Percentiles rank a stretch among this genome's conserved stretches.
These are phyloP conservation scores for Epichloe amarillans DNA, from an alignment of 2,329 filamentous ascomycete species.

Conservation along the genomic window DNA sequence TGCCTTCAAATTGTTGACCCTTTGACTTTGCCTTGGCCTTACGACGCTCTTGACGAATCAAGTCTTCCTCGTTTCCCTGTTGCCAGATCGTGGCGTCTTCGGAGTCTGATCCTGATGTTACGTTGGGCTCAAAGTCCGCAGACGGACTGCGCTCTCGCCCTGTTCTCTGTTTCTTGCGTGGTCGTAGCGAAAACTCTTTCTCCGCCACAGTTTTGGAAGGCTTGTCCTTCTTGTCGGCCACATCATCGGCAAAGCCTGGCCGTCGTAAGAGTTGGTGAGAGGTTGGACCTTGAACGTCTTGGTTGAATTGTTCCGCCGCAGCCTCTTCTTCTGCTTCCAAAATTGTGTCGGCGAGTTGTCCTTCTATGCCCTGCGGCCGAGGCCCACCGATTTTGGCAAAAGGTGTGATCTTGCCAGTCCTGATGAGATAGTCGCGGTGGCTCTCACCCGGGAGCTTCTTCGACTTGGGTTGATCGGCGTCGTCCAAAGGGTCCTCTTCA, in stretches of 20 bases:
- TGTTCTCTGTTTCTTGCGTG: conserved; percentile 41
- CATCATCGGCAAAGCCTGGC: conserved; percentile 50
- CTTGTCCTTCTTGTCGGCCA: conserved; percentile 1
- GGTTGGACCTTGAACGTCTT: conserved; percentile 32
- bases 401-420: conserved; percentile 94
- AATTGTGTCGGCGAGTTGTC: conserved; percentile 63
- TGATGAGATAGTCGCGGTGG: conserved; percentile 77
- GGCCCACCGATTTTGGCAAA: conserved; percentile 67
- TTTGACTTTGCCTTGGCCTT: conserved; percentile 29
- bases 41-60: conserved; percentile 24
- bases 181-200: conserved; percentile 43
- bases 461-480: conserved; percentile 32
- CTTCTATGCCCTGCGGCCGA: conserved; percentile 47
- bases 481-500: conserved; percentile 32
- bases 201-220: conserved; percentile 14
- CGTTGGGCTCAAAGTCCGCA: conserved; percentile 32
- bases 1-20: conserved; percentile 22
- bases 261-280: conserved; percentile 63
- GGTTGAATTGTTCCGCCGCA: conserved; percentile 26
- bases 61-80: conserved; percentile 25
- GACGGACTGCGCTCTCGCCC: conserved; percentile 25
- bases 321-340: conserved; percentile 70
- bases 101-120: conserved; percentile 19
- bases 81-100: conserved; percentile 23
- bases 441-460: conserved; percentile 64